A percentile compares a stretch with the other conserved stretches of the same genome.
Conservation (phyloP, 2,329 filamentous ascomycete species). For the Teratosphaeria pseudoeucalypti region DNA sequence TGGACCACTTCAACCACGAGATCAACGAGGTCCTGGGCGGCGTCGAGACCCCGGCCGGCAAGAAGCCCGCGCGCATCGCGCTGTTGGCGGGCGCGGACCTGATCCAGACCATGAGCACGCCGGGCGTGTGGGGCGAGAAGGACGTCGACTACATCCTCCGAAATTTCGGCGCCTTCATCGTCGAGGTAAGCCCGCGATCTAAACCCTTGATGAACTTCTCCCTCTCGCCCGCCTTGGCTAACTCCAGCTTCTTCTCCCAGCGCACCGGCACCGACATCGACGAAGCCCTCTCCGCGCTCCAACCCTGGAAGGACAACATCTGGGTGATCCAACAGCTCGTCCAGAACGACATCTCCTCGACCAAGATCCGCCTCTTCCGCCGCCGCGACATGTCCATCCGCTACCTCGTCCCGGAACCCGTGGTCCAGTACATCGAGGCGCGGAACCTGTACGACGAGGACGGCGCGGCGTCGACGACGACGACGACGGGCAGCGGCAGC, state of each 20-base stretch:
- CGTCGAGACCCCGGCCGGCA: constrained; percentile 58
- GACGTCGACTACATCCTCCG: constrained; percentile 84
- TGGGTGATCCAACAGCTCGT: constrained; percentile 83
- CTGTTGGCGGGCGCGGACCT: constrained; percentile 61
- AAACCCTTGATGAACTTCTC: not conserved
- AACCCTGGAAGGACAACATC: constrained; percentile 76
- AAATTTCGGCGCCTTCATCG: constrained; percentile 72
- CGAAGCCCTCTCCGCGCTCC: constrained; percentile 70
- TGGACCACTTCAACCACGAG: constrained; percentile 85
- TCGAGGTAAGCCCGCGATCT: constrained; percentile 35
- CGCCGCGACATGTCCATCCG: constrained; percentile 73
- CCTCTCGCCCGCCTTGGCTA: no score
- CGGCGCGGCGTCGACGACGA: constrained; percentile 13
- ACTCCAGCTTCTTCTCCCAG: constrained; percentile 44
- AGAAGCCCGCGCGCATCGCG: constrained; percentile 61
- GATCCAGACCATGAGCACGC: constrained; percentile 43
- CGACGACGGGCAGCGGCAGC: constrained; percentile 7
- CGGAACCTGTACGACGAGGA: constrained; percentile 29
- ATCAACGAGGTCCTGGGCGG: constrained; percentile 72
- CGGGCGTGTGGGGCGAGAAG: constrained; percentile 64
- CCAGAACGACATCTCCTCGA: constrained; percentile 73
- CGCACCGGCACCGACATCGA: constrained; percentile 80
- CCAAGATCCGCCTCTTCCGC: constrained; percentile 71
- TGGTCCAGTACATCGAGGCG: constrained; percentile 47
- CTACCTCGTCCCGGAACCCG: constrained; percentile 62